Base-by-base conservation (phyloP, 2,329 filamentous ascomycete species). In the Fusarium chuoi region DNA sequence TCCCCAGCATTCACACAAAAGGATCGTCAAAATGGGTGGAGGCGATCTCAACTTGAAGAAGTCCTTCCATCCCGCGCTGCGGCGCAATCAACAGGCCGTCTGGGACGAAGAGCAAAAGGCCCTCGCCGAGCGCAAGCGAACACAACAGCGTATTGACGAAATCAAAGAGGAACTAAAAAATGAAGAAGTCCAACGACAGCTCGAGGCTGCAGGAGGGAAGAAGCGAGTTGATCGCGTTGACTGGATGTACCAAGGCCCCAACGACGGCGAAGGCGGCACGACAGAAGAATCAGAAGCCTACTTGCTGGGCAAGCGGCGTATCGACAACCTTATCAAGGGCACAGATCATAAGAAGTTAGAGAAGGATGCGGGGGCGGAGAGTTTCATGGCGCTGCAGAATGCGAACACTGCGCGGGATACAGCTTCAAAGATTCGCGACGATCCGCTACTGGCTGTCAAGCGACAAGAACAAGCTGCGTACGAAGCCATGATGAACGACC, bases 221-320 rank as follows among this genome's bases (percentile, higher is more conserved):
- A 95, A 94, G 79, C 89, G 92, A 60, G 85, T 93, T 36, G 92
- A 96, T 77, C 91, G 95, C 41, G 96, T 99, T 33, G 96, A 98
- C 79, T 99, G 96, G 94, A 98, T 99, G 94, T 99, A 99, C 83
- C 91, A 93, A 77, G 96, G 96, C 3, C 95, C 96, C 13, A 93
- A 92, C 56, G 87, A 89, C 78, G 94, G 94, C 41, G 92, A 93
- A 79, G 86, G 87, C n/a, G 93, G 92, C 36, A 94, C 90, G 44
- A 90, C 89, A 9, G 96, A 98, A 82, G 96, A 98, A 83, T 95
- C 94, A 84, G 96, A 99, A 80, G 94, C 93, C 8, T 99, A 97
- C 81, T 84, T 99, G 3, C 87, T 99, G 20, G 96, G 96, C 59
- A 98, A 98, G 86, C 89, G 96, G 66, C 89, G 95, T 66, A 96